Conservation (phyloP, 805 yeast species). For the Suhomyces vadensis region DNA sequence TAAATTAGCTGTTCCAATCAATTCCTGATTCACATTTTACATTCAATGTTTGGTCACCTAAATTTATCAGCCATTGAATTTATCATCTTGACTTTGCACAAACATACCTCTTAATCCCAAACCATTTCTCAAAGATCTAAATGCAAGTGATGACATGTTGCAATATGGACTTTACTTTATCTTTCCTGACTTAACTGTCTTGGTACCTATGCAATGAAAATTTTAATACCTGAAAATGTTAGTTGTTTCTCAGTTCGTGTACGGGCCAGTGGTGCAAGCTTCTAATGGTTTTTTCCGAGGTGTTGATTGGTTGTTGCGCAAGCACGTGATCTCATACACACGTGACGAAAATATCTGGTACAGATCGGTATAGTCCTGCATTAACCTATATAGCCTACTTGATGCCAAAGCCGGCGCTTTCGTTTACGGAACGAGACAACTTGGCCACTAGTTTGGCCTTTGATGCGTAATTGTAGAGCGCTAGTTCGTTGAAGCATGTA, state of each 20-base stretch:
- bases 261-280: background rate
- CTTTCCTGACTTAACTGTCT: background rate
- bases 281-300: constrained; percentile 8
- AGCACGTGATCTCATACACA: constrained; percentile 1
- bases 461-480: constrained; percentile 64
- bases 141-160: constrained; percentile 42
- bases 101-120: constrained; percentile 41
- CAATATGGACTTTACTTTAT: background rate
- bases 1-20: too few species aligned
- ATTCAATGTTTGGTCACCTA: too few species aligned
- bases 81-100: background rate
- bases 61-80: background rate
- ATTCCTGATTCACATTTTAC: too few species aligned
- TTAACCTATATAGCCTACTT: constrained; percentile 39
- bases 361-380: too few species aligned
- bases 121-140: constrained; percentile 47
- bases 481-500: constrained; percentile 91
- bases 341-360: too few species aligned
- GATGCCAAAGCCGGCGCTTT: constrained; percentile 85
- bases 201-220: constrained; percentile 4
- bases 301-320: constrained; percentile 6
- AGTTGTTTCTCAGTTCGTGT: constrained; percentile 6
- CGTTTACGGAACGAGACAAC: constrained; percentile 67
- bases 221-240: constrained; percentile 3
- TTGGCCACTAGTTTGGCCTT: constrained; percentile 57